Base-by-base conservation (phyloP, 805 yeast genomes). In the Pichia cephalocereana region DNA sequence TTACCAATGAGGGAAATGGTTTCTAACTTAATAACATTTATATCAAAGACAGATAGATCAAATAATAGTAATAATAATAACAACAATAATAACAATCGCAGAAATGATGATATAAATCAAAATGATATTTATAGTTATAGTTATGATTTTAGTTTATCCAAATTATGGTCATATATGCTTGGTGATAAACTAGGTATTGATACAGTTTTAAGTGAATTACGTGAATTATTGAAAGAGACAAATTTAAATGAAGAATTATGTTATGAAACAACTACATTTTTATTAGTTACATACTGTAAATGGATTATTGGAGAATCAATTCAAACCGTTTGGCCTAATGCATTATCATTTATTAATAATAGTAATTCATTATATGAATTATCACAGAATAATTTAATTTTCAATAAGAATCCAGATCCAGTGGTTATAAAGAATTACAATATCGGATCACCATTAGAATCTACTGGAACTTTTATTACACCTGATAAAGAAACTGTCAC, bases 241-340 rank as follows among this genome's bases (percentile, higher is more conserved):
- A 44, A 41, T 28, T 37, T 40, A 10, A 19, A 38, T 7, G 5
- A 38, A 5, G 50, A 45, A 17, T 19, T 52, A 26, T 44, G 51
- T 18, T 59, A 59, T 46, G 66, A 62, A 37, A 36, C 58, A 9
- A 46, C 61, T 8, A 51, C 61, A 3, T 39, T 51, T 15, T 40
- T 61, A 28, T 54, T 63, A 27, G 54, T 63, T 23, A 52, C 52
- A 38, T 63, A 60, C 44, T 49, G 61, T 1, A 51, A 52, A 27
- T 58, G 54, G 54, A 53, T 53, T 26, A 50, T 56, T 1, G 47
- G 57, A 2, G 45, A 45, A 9, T 54, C 53, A 17, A 44, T 50
- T 7, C 11, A 12, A 14, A 52, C 47, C 36, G 43, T 49, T 9
- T 63, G 67, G 67, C 45, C 56, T 8, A 38, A 48, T 2, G 49